Conservation (phyloP, 495 filamentous ascomycete genomes). For the Massariosphaeria phaeospora region DNA sequence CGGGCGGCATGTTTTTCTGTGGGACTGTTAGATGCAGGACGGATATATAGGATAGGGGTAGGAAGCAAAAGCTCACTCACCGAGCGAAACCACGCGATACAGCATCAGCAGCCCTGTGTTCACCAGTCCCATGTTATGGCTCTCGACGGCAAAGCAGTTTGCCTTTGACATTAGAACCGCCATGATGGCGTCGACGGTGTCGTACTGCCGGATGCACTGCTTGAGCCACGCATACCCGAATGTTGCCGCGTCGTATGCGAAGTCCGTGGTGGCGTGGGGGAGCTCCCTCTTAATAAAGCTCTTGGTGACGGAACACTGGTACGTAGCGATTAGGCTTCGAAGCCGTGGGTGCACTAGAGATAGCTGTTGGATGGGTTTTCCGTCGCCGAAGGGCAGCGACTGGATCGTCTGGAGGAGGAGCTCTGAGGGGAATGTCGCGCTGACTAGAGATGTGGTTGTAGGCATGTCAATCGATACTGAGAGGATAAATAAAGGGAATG, state of each 20-base stretch:
- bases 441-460: not conserved
- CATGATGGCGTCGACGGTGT: slow-evolving; percentile 17
- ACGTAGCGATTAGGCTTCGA: not conserved
- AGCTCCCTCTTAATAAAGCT: not conserved
- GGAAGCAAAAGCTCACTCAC: no score
- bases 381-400: slow-evolving; percentile 6
- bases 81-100: slow-evolving; percentile 7
- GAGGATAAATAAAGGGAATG: no score
- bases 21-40: not conserved
- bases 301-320: slow-evolving; percentile 18
- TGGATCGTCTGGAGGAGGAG: slow-evolving; percentile 15
- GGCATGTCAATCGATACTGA: no score
- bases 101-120: slow-evolving; percentile 18
- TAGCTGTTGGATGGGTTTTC: not conserved
- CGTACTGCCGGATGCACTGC: slow-evolving; percentile 17
- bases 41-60: no score
- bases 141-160: slow-evolving; percentile 7
- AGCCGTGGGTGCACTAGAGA: slow-evolving; percentile 7
- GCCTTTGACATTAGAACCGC: not conserved
- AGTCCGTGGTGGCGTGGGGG: slow-evolving; percentile 12
- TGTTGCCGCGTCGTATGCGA: not conserved
- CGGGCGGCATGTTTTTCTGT: slow-evolving; percentile 2
- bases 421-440: slow-evolving; percentile 18
- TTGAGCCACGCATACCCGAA: slow-evolving; percentile 5
- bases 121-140: slow-evolving; percentile 15